These are phyloP conservation scores for Boletus semigastroideus DNA, from an alignment of 1,284 basidiomycete genomes.

Conservation along the genomic window DNA sequence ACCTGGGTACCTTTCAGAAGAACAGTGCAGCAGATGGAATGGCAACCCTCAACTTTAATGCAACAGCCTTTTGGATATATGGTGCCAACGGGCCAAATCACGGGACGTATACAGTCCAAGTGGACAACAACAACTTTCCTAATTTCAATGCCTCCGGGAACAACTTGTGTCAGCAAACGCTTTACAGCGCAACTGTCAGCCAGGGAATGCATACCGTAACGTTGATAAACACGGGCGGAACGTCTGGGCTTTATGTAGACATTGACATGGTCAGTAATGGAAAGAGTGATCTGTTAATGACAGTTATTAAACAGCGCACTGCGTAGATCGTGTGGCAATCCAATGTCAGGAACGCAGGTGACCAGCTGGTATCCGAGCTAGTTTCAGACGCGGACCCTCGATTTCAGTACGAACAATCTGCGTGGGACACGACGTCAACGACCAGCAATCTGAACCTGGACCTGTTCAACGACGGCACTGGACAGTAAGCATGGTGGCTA, in stretches of 20 bases:
- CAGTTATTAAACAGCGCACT: not conserved
- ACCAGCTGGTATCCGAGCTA: conserved; percentile 18
- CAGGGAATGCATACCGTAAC: conserved; percentile 29
- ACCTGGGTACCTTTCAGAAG: conserved; percentile 30
- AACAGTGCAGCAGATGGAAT: conserved; percentile 24
- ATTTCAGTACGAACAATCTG: conserved; percentile 24
- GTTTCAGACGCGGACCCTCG: conserved; percentile 24
- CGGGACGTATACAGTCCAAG: conserved; percentile 31
- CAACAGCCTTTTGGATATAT: conserved; percentile 33
- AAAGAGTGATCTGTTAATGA: not conserved
- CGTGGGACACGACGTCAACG: conserved; percentile 20
- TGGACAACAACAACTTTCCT: conserved; percentile 23
- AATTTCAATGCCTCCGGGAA: conserved; percentile 11
- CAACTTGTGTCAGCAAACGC: conserved; percentile 25
- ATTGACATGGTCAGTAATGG: conserved; percentile 33
- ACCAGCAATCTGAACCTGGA: conserved; percentile 14
- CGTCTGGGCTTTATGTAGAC: conserved; percentile 20
- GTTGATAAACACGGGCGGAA: conserved; percentile 28
- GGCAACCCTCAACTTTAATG: conserved; percentile 37
- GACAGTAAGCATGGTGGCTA: conserved; percentile 29
- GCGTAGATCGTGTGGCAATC: conserved; percentile 31
- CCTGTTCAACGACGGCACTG: conserved; percentile 28
- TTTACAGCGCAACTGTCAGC: conserved; percentile 26
- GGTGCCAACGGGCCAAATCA: conserved; percentile 34
- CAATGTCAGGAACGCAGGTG: conserved; percentile 18